phyloP scores from a whole-genome alignment of 345 rosid species.

The Linum usitatissimum region DNA sequence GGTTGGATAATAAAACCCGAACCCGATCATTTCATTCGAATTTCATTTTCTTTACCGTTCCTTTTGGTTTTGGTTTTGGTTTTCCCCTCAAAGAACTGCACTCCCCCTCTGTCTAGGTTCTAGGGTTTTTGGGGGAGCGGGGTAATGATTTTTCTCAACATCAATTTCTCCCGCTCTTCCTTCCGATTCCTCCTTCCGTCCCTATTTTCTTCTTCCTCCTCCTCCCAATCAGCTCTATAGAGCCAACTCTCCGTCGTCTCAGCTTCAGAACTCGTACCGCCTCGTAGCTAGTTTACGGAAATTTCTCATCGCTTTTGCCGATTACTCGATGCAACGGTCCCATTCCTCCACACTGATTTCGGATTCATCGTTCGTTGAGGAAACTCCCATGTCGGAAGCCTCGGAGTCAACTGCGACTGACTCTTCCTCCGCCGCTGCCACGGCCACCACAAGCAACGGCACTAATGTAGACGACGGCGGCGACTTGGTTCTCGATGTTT shows the following conservation, averaged over 20 bases:
- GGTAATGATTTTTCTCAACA: not conserved
- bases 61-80: not conserved
- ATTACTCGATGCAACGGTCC: constrained; percentile 24
- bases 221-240: not conserved
- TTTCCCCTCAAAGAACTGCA: not conserved
- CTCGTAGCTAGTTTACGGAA: not conserved
- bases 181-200: not conserved
- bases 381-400: constrained; percentile 14
- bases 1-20: too few species aligned
- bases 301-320: not conserved
- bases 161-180: not conserved
- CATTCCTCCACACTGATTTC: constrained; percentile 15
- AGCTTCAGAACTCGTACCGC: not conserved
- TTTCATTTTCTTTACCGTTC: too few species aligned
- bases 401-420: constrained; percentile 1
- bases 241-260: not conserved
- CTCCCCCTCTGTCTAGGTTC: not conserved
- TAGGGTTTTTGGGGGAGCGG: not conserved
- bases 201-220: not conserved
- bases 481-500: constrained; percentile 58
- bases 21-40: too few species aligned
- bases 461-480: constrained; percentile 22
- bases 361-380: constrained; percentile 10
- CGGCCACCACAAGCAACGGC: constrained; percentile 4
- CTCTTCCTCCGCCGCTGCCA: not conserved